Percentiles rank a stretch among this genome's conserved stretches.
phyloP scores from a whole-genome alignment of 2,329 filamentous ascomycete genomes.

The Fusarium temperatum region DNA sequence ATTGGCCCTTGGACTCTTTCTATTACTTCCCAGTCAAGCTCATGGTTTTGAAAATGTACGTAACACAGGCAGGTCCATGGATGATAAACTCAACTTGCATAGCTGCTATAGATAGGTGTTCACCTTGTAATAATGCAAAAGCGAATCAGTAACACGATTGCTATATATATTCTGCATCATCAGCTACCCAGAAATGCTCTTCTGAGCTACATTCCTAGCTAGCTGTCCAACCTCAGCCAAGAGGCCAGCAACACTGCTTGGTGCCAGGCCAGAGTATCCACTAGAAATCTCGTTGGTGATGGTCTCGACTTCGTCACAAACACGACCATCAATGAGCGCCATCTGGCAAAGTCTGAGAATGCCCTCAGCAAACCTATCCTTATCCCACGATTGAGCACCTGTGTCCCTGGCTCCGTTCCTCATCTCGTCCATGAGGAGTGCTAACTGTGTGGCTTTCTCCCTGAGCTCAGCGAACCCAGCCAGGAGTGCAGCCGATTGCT shows the following conservation, averaged over 20 bases:
- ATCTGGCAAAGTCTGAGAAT: not conserved
- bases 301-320: not conserved
- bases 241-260: not conserved
- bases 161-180: not conserved
- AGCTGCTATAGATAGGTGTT: not conserved
- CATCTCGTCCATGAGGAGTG: not conserved
- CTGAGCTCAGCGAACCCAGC: not conserved
- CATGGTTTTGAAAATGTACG: fast-evolving
- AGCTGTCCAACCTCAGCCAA: not conserved
- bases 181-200: not conserved
- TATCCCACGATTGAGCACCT: not conserved
- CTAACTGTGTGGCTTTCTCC: not conserved
- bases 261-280: not conserved
- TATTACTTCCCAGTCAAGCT: not conserved
- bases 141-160: not conserved
- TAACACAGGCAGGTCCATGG: fast-evolving
- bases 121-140: not conserved
- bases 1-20: not conserved
- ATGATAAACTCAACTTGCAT: not conserved
- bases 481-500: not conserved
- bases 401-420: not conserved
- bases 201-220: not conserved
- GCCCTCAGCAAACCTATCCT: not conserved
- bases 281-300: not conserved
- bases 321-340: not conserved